A percentile compares a stretch with the other conserved stretches of the same genome.
Conservation (phyloP, 345 rosid species). For the Gossypium bickii region DNA sequence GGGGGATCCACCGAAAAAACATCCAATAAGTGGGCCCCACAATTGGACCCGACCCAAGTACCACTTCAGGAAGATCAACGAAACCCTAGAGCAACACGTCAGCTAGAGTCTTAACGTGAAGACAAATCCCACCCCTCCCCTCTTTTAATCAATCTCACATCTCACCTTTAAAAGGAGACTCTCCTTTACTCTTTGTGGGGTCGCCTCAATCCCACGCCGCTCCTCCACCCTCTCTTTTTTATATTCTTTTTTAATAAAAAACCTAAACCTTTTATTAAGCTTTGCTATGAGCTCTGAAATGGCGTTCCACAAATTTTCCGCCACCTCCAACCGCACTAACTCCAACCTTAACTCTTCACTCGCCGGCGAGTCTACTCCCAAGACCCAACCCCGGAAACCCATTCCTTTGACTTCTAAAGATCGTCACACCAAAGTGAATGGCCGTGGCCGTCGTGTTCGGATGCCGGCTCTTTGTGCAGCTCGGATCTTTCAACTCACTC, state of each 20-base stretch:
- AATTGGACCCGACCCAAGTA: not conserved
- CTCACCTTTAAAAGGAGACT: not conserved
- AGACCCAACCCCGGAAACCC: constrained; percentile 25
- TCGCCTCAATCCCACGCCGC: not conserved
- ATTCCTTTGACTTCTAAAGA: constrained; percentile 35
- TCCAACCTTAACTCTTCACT: not conserved
- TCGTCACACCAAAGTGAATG: constrained; percentile 71
- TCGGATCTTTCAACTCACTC: constrained; percentile 66
- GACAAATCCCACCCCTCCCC: not conserved
- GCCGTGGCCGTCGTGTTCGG: constrained; percentile 69
- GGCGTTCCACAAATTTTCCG: not conserved
- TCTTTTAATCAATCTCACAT: not conserved
- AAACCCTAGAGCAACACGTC: constrained; percentile 10
- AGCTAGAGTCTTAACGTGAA: not conserved
- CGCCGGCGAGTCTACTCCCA: constrained; percentile 2
- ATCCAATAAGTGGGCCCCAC: not conserved
- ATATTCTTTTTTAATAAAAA: not conserved
- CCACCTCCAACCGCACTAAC: constrained; percentile 4
- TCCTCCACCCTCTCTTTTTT: not conserved
- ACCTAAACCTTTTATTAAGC: not conserved
- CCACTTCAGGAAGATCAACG: not conserved
- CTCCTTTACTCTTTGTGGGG: not conserved
- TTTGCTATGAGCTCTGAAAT: constrained; percentile 1
- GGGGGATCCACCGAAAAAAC: not conserved
- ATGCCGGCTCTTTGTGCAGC: constrained; percentile 70